phyloP scores from a whole-genome alignment of 228 moss, liverwort and hornwort genomes.

The Sphagnum magellanicum region DNA sequence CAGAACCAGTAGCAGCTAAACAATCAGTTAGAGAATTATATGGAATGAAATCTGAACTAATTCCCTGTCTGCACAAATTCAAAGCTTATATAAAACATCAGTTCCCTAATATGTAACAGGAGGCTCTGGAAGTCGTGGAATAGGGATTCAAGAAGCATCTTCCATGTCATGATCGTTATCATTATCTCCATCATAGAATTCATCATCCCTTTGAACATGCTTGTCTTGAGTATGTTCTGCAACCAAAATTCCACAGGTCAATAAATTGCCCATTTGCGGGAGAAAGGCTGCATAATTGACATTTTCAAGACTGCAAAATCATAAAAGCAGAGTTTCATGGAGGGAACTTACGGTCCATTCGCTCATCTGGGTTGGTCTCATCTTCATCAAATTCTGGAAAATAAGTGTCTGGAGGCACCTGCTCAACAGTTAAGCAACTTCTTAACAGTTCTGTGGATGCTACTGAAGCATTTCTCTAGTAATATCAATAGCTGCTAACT shows the following conservation, averaged over 20 bases:
- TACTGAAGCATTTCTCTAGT: background rate
- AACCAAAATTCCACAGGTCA: constrained; percentile 4
- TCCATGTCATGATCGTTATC: constrained; percentile 88
- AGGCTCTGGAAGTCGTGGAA: too few species aligned
- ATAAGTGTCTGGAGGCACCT: constrained; percentile 92
- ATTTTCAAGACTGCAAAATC: too few species aligned
- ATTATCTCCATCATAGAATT: constrained; percentile 81
- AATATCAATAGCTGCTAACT: background rate
- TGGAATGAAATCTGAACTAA: too few species aligned
- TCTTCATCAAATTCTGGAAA: constrained; percentile 90
- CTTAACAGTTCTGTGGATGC: background rate
- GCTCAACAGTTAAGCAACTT: constrained; percentile 1
- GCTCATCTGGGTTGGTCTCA: constrained; percentile 82
- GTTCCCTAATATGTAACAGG: too few species aligned
- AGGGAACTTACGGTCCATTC: constrained; percentile 74
- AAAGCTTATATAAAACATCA: too few species aligned
- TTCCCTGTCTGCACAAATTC: too few species aligned
- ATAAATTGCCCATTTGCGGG: background rate
- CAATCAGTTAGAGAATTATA: too few species aligned
- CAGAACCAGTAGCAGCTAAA: too few species aligned
- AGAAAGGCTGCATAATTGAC: background rate
- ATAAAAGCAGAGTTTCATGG: background rate
- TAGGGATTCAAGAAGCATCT: constrained; percentile 5
- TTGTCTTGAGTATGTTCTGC: constrained; percentile 91
- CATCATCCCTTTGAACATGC: constrained; percentile 79